Percentiles rank a stretch among this genome's conserved stretches.
Conservation (phyloP, 2,329 filamentous ascomycete species). For the Cryoendolithus antarcticus region DNA sequence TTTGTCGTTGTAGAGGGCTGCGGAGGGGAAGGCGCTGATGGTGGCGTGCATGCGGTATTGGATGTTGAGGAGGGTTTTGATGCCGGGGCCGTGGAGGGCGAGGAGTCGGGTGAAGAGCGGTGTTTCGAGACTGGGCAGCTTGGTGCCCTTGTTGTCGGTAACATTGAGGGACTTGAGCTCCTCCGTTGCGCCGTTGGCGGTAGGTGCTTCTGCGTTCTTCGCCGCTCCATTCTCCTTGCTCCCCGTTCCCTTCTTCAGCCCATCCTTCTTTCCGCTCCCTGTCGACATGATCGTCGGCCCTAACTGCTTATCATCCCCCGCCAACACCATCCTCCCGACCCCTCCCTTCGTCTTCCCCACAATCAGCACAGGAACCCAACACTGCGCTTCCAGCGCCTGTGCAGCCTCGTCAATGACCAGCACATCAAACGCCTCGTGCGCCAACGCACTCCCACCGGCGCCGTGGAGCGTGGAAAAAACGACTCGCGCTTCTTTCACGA, state of each 20-base stretch:
- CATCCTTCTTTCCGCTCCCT: constrained; percentile 18
- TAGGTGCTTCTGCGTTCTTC: too few species aligned
- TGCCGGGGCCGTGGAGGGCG: constrained; percentile 61
- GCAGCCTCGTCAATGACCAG: constrained; percentile 94
- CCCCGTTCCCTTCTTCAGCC: constrained; percentile 19
- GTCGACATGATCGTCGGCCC: constrained; percentile 74
- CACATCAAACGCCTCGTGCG: constrained; percentile 73
- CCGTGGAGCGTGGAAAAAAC: constrained; percentile 89
- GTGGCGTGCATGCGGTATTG: constrained; percentile 97
- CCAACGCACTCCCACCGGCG: constrained; percentile 72
- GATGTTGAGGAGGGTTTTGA: constrained; percentile 91
- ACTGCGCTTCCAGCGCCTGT: constrained; percentile 90
- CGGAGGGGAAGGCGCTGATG: constrained; percentile 91
- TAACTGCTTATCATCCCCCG: constrained; percentile 87
- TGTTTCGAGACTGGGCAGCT: constrained; percentile 50
- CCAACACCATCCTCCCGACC: constrained; percentile 71
- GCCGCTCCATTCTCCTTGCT: neutral
- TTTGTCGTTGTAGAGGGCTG: constrained; percentile 71
- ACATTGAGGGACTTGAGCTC: too few species aligned
- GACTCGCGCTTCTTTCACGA: constrained; percentile 69
- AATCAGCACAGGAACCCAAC: constrained; percentile 79
- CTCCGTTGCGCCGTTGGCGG: too few species aligned
- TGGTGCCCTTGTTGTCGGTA: constrained; percentile 25
- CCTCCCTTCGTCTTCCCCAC: constrained; percentile 27
- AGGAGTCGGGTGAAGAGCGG: constrained; percentile 88